These are phyloP conservation scores for Tolypocladium pustulatum DNA, from an alignment of 2,329 filamentous ascomycete genomes.

Conservation along the genomic window DNA sequence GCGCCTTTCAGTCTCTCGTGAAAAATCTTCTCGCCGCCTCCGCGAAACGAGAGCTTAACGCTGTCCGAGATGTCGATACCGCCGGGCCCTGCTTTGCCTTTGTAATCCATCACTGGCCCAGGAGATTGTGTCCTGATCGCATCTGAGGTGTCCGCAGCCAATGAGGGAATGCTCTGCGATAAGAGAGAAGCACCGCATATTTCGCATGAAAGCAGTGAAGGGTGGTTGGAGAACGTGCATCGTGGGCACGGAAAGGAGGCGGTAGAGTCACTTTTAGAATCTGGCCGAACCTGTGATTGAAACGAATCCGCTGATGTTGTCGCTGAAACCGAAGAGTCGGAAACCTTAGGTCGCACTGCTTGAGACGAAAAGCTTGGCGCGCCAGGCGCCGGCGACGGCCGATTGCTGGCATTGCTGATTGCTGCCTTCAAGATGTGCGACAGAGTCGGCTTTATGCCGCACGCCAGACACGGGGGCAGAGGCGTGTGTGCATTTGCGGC, in stretches of 20 bases:
- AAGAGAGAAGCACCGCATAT: constrained; percentile 75
- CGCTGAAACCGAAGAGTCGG: not conserved
- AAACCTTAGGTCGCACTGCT: not conserved
- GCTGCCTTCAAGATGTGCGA: constrained; percentile 78
- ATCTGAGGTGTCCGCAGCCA: constrained; percentile 23
- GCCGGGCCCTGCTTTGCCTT: constrained; percentile 15
- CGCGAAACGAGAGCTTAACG: constrained; percentile 86
- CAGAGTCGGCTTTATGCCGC: constrained; percentile 84
- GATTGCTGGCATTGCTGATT: constrained; percentile 61
- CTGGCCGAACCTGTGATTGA: not conserved
- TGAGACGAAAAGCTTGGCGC: not conserved
- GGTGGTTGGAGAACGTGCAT: constrained; percentile 91
- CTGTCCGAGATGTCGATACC: constrained; percentile 54
- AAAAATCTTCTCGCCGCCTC: constrained; percentile 82
- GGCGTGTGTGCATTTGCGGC: constrained; percentile 70
- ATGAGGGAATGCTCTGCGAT: constrained; percentile 34
- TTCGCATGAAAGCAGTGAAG: constrained; percentile 76
- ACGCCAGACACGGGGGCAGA: constrained; percentile 79
- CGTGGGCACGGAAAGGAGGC: constrained; percentile 60
- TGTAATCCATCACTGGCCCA: constrained; percentile 50
- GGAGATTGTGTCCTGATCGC: constrained; percentile 59
- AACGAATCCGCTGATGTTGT: not conserved
- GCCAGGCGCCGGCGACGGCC: constrained; percentile 17
- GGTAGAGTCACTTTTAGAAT: constrained; percentile 4
- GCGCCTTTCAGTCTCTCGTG: constrained; percentile 80